A percentile compares a stretch with the other conserved stretches of the same genome.
These are phyloP conservation scores for Geotrichum restrictum DNA, from an alignment of 1,139 yeast species.

Conservation along the genomic window DNA sequence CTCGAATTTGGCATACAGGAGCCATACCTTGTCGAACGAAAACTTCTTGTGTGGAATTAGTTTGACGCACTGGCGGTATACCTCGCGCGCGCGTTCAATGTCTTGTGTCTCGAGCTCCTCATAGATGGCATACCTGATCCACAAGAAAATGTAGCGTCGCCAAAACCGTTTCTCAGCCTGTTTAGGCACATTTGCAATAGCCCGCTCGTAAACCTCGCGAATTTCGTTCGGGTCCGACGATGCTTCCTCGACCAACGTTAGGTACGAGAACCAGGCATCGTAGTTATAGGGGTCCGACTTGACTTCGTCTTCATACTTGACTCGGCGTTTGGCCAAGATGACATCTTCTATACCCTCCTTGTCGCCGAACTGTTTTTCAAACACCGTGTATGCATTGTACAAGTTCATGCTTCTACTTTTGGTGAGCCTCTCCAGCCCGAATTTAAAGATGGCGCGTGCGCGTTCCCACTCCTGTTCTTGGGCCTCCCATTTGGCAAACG, in stretches of 20 bases:
- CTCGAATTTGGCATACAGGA: slow-evolving; percentile 66
- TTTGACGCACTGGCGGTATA: slow-evolving; percentile 51
- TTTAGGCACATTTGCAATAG: slow-evolving; percentile 46
- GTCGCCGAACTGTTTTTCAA: slow-evolving; percentile 65
- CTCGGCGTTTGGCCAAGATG: slow-evolving; percentile 51
- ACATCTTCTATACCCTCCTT: slow-evolving; percentile 51
- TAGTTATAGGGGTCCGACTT: slow-evolving; percentile 52
- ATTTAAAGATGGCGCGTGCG: slow-evolving; percentile 57
- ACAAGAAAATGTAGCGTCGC: slow-evolving; percentile 65
- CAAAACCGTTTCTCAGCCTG: slow-evolving; percentile 44
- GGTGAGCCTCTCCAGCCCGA: slow-evolving; percentile 51
- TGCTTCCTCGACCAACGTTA: slow-evolving; percentile 48
- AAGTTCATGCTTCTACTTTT: slow-evolving; percentile 43
- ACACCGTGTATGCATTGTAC: slow-evolving; percentile 50
- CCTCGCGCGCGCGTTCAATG: slow-evolving; percentile 46
- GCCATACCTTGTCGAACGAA: slow-evolving; percentile 75
- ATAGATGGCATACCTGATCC: slow-evolving; percentile 65
- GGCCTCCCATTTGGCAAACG: slow-evolving; percentile 76
- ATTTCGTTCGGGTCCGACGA: slow-evolving; percentile 33
- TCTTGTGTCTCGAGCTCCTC: slow-evolving; percentile 53
- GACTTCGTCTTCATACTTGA: slow-evolving; percentile 52
- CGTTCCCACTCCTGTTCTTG: slow-evolving; percentile 60
- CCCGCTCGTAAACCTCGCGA: slow-evolving; percentile 46
- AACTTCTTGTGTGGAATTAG: slow-evolving; percentile 56
- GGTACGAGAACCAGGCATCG: slow-evolving; percentile 78